A percentile compares a stretch with the other conserved stretches of the same genome.
These are phyloP conservation scores for Nidularia sp. DNA, from an alignment of 768 basidiomycete genomes.

Conservation along the genomic window DNA sequence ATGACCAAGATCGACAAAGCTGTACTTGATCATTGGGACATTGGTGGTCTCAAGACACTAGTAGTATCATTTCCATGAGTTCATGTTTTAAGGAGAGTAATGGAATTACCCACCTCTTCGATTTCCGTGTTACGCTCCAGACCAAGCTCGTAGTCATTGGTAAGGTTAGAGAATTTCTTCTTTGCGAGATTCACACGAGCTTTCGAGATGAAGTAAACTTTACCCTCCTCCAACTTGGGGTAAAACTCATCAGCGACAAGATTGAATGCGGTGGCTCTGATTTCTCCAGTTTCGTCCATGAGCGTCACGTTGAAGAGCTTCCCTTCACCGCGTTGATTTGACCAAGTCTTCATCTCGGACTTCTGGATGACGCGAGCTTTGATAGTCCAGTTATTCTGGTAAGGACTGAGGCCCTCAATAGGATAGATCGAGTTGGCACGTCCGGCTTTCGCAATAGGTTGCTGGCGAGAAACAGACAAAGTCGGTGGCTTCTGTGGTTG, in stretches of 20 bases:
- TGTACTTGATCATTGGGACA: conserved; percentile 81
- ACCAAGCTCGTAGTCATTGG: conserved; percentile 89
- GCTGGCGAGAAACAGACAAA: neutral
- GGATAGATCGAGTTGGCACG: conserved; percentile 50
- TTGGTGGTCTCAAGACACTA: conserved; percentile 78
- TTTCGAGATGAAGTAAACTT: conserved; percentile 88
- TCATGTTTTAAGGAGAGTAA: neutral
- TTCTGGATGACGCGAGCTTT: conserved; percentile 91
- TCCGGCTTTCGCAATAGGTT: conserved; percentile 16
- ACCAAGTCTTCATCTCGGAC: conserved; percentile 85
- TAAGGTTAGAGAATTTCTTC: conserved; percentile 89
- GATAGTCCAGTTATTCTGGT: conserved; percentile 99
- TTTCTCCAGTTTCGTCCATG: conserved; percentile 94
- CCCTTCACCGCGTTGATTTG: conserved; percentile 87
- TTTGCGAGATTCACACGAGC: conserved; percentile 93
- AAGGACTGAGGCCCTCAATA: conserved; percentile 92
- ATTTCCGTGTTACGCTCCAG: conserved; percentile 84
- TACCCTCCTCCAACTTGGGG: conserved; percentile 83
- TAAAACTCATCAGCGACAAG: conserved; percentile 77
- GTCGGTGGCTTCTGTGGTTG: conserved; percentile 3
- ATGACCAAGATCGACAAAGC: conserved; percentile 63
- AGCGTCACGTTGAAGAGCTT: conserved; percentile 90
- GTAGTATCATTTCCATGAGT: neutral
- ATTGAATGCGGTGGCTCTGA: conserved; percentile 91
- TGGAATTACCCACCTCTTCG: conserved; percentile 57